Conservation (phyloP, 768 basidiomycete genomes). For the Paxillus involutus region DNA sequence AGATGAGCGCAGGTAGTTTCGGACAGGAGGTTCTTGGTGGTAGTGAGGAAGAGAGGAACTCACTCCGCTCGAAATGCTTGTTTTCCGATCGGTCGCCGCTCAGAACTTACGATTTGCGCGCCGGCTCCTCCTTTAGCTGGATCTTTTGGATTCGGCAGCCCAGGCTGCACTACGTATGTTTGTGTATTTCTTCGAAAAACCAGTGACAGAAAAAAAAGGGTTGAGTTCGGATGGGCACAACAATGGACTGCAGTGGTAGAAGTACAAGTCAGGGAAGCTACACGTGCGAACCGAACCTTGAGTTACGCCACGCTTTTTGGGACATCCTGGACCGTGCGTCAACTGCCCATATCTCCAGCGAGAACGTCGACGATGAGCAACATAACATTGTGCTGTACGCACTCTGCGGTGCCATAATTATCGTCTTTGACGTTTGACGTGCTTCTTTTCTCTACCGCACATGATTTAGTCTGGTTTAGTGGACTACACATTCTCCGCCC, state of each 20-base stretch:
- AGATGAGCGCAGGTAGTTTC: not conserved
- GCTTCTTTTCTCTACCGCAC: slow-evolving; percentile 21
- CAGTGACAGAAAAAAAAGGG: slow-evolving; percentile 1
- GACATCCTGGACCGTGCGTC: slow-evolving; percentile 22
- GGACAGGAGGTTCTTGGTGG: slow-evolving; percentile 1
- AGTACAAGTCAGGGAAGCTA: slow-evolving; percentile 24
- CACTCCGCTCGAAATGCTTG: slow-evolving; percentile 38
- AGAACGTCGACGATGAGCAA: slow-evolving; percentile 18
- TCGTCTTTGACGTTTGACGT: slow-evolving; percentile 11
- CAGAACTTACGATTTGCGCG: slow-evolving; percentile 26
- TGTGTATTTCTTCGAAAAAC: slow-evolving; percentile 11
- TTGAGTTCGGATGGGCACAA: slow-evolving; percentile 5
- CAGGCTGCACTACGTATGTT: not conserved
- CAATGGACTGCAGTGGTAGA: slow-evolving; percentile 25
- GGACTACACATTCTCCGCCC: slow-evolving; percentile 29
- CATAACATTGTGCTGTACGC: not conserved
- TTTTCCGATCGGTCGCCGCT: slow-evolving; percentile 39
- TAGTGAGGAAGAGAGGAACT: slow-evolving; percentile 16
- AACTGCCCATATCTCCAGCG: slow-evolving; percentile 11
- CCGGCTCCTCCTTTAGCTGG: slow-evolving; percentile 10
- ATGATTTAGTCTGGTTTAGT: slow-evolving; percentile 7
- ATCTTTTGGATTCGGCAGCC: slow-evolving; percentile 9
- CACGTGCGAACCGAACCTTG: slow-evolving; percentile 34
- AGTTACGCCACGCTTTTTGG: slow-evolving; percentile 23
- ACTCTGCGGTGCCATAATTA: slow-evolving; percentile 26